Conservation (phyloP, 495 filamentous ascomycete genomes). For the Baudoinia panamericana region DNA sequence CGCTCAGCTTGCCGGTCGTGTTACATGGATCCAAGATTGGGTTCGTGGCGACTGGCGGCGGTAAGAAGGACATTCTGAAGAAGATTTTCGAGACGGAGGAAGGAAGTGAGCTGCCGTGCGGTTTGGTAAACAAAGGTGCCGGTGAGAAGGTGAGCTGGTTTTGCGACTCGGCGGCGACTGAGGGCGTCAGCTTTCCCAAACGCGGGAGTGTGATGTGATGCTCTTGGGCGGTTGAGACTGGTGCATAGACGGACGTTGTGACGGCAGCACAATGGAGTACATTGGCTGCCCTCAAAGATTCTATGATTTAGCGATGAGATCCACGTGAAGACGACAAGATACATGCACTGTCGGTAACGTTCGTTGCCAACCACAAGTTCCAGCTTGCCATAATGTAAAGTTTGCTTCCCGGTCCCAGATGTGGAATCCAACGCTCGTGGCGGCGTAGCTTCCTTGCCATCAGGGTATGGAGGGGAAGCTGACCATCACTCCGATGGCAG, state of each 20-base stretch:
- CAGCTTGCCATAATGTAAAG: too few species aligned
- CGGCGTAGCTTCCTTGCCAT: too few species aligned
- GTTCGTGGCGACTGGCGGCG: constrained; percentile 78
- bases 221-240: background rate
- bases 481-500: too few species aligned
- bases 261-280: too few species aligned
- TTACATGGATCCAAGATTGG: constrained; percentile 70
- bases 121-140: constrained; percentile 69
- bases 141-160: constrained; percentile 92
- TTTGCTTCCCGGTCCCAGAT: too few species aligned
- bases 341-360: too few species aligned
- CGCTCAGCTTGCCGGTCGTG: constrained; percentile 78
- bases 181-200: constrained; percentile 69
- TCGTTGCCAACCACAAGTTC: too few species aligned
- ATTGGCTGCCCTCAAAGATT: too few species aligned
- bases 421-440: too few species aligned
- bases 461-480: too few species aligned
- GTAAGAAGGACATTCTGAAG: constrained; percentile 84
- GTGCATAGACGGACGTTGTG: background rate
- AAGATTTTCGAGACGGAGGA: constrained; percentile 75
- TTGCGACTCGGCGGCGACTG: constrained; percentile 67
- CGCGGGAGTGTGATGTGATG: constrained; percentile 35
- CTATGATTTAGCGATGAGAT: background rate
- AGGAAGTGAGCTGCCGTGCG: constrained; percentile 63
- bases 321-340: too few species aligned